Conservation (phyloP, 148 eudicot genomes). For the Amaranthus cruentus region DNA sequence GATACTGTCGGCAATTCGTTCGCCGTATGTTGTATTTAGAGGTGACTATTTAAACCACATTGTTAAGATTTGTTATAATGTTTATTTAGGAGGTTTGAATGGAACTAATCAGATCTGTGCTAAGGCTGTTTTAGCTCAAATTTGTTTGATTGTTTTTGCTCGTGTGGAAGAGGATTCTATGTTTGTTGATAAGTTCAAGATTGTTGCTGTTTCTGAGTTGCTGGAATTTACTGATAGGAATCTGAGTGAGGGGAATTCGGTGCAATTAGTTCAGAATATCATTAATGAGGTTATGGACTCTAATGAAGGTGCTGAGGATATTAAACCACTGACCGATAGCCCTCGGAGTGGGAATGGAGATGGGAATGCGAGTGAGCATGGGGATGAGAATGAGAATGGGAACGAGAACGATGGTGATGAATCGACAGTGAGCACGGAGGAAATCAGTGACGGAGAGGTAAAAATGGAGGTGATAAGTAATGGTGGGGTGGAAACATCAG, state of each 20-base stretch:
- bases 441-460: slow-evolving; percentile 17
- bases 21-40: slow-evolving; percentile 45
- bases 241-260: slow-evolving; percentile 88
- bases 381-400: slow-evolving; percentile 10
- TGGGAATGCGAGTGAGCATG: slow-evolving; percentile 16
- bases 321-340: neutral
- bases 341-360: slow-evolving; percentile 16
- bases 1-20: slow-evolving; percentile 64
- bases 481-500: slow-evolving; percentile 25
- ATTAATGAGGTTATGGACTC: slow-evolving; percentile 63
- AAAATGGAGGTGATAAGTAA: slow-evolving; percentile 24
- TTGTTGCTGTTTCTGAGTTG: slow-evolving; percentile 58
- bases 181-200: slow-evolving; percentile 31
- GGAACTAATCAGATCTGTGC: slow-evolving; percentile 99
- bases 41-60: slow-evolving; percentile 70
- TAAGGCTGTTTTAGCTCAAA: slow-evolving; percentile 87
- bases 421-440: slow-evolving; percentile 16
- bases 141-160: slow-evolving; percentile 66
- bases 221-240: slow-evolving; percentile 85
- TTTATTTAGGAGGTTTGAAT: slow-evolving; percentile 69
- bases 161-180: slow-evolving; percentile 63
- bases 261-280: slow-evolving; percentile 65
- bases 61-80: slow-evolving; percentile 80
- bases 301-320: slow-evolving; percentile 34
- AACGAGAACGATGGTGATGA: slow-evolving; percentile 11